Conservation (phyloP, 352 stramenopile species). For the Lagenidium sp. region DNA sequence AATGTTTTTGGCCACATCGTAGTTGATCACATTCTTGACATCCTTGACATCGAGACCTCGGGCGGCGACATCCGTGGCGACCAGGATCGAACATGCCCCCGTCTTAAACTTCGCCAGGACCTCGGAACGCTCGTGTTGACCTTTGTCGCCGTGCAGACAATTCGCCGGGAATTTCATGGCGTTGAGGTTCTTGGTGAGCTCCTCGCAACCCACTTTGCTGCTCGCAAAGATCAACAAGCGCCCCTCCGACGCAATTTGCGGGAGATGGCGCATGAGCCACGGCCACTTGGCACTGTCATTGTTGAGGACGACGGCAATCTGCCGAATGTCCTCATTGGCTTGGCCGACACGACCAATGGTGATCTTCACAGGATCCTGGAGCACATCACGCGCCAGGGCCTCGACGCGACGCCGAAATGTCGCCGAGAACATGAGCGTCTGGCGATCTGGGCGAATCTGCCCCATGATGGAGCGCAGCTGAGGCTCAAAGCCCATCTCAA, state of each 20-base stretch:
- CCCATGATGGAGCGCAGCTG: constrained; percentile 76
- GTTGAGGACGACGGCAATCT: constrained; percentile 67
- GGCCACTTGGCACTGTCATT: constrained; percentile 78
- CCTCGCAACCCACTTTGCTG: constrained; percentile 81
- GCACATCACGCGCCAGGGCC: constrained; percentile 65
- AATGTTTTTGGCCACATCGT: constrained; percentile 88
- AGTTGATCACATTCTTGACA: constrained; percentile 88
- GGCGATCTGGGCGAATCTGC: constrained; percentile 75
- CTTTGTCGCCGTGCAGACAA: constrained; percentile 79
- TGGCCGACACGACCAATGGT: constrained; percentile 72
- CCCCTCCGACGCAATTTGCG: constrained; percentile 44
- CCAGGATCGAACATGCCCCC: constrained; percentile 52
- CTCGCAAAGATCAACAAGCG: constrained; percentile 83
- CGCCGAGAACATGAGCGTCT: constrained; percentile 85
- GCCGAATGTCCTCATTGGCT: constrained; percentile 87
- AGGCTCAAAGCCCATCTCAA: constrained; percentile 85
- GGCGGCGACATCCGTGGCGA: constrained; percentile 84
- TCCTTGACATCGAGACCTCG: constrained; percentile 87
- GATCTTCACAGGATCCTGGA: constrained; percentile 76
- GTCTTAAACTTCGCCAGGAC: constrained; percentile 58
- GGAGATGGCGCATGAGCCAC: constrained; percentile 70
- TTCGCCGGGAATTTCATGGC: constrained; percentile 18
- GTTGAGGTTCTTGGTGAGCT: constrained; percentile 66
- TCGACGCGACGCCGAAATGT: constrained; percentile 75
- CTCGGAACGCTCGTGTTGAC: constrained; percentile 61